A percentile compares a stretch with the other conserved stretches of the same genome.
These are phyloP conservation scores for Hyaloperonospora arabidopsidis DNA, from an alignment of 352 stramenopile genomes.

Conservation along the genomic window DNA sequence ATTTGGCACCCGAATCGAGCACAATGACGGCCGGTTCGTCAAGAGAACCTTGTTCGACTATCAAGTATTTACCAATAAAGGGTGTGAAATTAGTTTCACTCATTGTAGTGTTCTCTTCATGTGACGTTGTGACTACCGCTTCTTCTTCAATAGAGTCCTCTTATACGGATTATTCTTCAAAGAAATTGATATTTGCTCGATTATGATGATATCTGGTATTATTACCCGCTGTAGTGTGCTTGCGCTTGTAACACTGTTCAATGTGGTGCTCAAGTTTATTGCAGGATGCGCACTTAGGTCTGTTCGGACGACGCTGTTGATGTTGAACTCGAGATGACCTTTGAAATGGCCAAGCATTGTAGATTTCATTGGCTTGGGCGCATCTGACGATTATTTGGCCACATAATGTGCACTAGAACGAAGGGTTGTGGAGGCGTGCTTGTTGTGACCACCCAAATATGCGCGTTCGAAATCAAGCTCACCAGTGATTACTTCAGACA, in stretches of 20 bases:
- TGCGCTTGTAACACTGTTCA: background rate
- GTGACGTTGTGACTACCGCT: background rate
- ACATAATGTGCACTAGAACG: background rate
- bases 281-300: background rate
- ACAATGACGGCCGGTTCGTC: background rate
- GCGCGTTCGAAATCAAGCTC: conserved; percentile 4
- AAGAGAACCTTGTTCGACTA: background rate
- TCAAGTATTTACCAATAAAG: background rate
- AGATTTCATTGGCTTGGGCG: background rate
- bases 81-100: background rate
- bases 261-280: background rate
- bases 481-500: conserved; percentile 1
- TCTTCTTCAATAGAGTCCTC: background rate
- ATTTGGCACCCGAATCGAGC: background rate
- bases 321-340: background rate
- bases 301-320: background rate
- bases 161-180: background rate
- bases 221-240: background rate
- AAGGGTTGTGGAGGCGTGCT: background rate
- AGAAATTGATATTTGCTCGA: background rate
- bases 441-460: background rate
- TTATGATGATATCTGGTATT: background rate
- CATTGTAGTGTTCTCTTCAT: background rate
- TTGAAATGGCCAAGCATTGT: background rate
- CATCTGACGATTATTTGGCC: background rate